Base-by-base conservation (phyloP, 768 basidiomycete species). In the Xanthoconium stramineum region DNA sequence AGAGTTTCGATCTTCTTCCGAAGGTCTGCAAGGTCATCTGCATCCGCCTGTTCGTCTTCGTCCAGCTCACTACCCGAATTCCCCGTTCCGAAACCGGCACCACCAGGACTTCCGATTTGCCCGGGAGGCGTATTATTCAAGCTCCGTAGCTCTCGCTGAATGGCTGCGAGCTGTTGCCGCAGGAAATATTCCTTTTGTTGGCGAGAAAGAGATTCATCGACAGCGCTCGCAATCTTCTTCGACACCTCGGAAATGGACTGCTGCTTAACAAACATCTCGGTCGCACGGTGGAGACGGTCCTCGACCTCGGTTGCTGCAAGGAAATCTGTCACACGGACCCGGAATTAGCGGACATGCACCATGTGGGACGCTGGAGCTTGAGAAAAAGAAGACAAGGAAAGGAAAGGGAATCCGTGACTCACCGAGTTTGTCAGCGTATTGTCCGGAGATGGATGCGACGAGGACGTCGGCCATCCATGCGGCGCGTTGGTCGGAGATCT, bases 171-270 rank as follows among this genome's bases (percentile, higher is more conserved):
- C 62, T 92, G 91, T 61, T 92, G 91, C 24, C 89, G 84, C 3
- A 93, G 78, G 75, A 91, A 92, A 65, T 86, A 88, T 57, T 91
- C 91, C 64, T 92, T 92, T 72, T 93, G 91, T 63, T 92, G 91
- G 54, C 89, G 91, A 28, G 88, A 89, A n/a, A 92, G 79, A 5
- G 84, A 85, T 67, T 93, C 90, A 59, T 90, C 89, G 12, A 93
- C 86, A 20, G 88, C 85, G 32, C 82, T 80, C 5, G 88, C 84
- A 50, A 93, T 89, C 75, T 89, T 91, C 67, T 85, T 83, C 15
- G 86, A 83, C 0, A 93, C 88, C 69, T 93, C 91, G 20, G 83
- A 83, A 35, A 92, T 91, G 40, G 88, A 88, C 3, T 83, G 75
- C 50, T 87, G 86, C 63, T 91, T 92, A 45, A 83, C 70, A 66